Conservation (phyloP, 2,329 filamentous ascomycete species). For the Byssothecium circinans region DNA sequence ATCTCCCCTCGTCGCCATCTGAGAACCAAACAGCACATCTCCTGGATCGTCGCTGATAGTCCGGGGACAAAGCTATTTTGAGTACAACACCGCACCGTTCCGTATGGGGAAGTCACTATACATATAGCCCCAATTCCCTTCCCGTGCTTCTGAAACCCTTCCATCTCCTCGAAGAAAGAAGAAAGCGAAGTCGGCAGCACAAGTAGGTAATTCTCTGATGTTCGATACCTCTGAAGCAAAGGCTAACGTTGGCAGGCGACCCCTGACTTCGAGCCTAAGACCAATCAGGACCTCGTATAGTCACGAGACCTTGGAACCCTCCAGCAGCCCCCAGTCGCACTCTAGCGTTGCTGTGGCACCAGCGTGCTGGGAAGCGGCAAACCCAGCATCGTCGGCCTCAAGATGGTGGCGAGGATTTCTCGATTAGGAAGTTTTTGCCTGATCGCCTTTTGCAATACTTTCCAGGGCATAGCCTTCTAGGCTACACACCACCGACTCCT, state of each 20-base stretch:
- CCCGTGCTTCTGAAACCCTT: conserved; percentile 16
- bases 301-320: conserved; percentile 33
- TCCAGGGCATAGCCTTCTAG: conserved; percentile 24
- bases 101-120: conserved; percentile 8
- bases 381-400: conserved; percentile 18
- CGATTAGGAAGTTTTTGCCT: conserved; percentile 32
- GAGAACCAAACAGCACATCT: conserved; percentile 9
- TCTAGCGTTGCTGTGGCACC: conserved; percentile 25
- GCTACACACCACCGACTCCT: conserved; percentile 23
- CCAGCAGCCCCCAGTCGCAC: conserved; percentile 22
- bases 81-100: conserved; percentile 11
- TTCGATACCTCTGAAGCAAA: conserved; percentile 2
- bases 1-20: conserved; percentile 9
- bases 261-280: conserved; percentile 27
- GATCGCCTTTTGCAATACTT: conserved; percentile 19
- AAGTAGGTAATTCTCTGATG: not conserved
- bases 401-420: conserved; percentile 31
- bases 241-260: conserved; percentile 23
- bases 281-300: conserved; percentile 41
- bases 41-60: conserved; percentile 15
- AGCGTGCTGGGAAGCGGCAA: conserved; percentile 24
- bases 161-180: conserved; percentile 9
- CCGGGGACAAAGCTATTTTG: conserved; percentile 32
- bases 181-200: no score
- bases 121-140: conserved; percentile 22